Evolutionary conservation across 2,329 filamentous ascomycete genomes (phyloP).

Genomic region (Monosporascus sp.): DNA sequence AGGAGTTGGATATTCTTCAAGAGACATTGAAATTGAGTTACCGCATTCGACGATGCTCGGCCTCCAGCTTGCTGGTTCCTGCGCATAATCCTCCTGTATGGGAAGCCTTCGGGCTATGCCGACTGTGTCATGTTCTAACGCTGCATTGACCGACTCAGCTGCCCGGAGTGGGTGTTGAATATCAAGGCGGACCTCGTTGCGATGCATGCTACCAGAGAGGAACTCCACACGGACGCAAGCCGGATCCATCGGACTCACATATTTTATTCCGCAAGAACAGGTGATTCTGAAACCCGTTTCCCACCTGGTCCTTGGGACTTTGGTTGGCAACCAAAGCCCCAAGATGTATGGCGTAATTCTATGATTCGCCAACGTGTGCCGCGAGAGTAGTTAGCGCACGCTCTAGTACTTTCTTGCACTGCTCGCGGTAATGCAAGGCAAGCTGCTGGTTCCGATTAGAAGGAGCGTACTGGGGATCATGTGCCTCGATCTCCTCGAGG

Average conservation of each 20-base stretch:
- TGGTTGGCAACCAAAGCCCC: background rate
- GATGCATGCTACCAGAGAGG: background rate
- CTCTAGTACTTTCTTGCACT: conserved; percentile 43
- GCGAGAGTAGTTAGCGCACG: conserved; percentile 30
- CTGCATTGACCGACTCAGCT: background rate
- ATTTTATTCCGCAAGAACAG: too few species aligned
- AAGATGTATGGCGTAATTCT: conserved; percentile 1
- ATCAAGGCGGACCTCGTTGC: background rate
- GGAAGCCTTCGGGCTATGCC: background rate
- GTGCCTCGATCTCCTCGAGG: conserved; percentile 40
- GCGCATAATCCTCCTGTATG: background rate
- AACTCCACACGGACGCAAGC: background rate
- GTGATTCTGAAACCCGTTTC: background rate
- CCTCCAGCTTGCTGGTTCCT: background rate
- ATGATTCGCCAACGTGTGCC: background rate
- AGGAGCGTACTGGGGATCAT: conserved; percentile 32
- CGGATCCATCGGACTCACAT: too few species aligned
- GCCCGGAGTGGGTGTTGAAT: background rate
- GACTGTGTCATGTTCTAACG: background rate
- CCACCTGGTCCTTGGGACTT: background rate
- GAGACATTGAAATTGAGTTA: conserved; percentile 4
- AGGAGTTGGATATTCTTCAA: conserved; percentile 15
- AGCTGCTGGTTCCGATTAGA: conserved; percentile 40
- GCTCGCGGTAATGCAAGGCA: conserved; percentile 41
- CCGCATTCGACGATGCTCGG: background rate